A percentile compares a stretch with the other conserved stretches of the same genome.
These are phyloP conservation scores for Suillus bovinus DNA, from an alignment of 768 basidiomycete species.

Conservation along the genomic window DNA sequence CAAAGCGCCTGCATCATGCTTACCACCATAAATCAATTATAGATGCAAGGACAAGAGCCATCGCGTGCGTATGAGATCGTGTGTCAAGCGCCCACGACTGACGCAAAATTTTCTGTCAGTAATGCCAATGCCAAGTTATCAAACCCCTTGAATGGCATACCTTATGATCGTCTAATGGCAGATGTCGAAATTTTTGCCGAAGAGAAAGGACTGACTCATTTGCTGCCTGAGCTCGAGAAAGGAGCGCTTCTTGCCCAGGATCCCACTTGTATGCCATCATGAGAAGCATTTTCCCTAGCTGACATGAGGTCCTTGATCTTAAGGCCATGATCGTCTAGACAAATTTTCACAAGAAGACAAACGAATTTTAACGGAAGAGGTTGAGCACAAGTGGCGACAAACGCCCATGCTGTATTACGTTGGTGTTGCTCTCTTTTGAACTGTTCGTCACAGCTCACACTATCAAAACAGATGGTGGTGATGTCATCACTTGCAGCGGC, in stretches of 20 bases:
- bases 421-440: background rate
- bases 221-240: slow-evolving; percentile 53
- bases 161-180: slow-evolving; percentile 56
- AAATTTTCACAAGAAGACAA: slow-evolving; percentile 48
- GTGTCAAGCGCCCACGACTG: background rate
- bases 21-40: slow-evolving; percentile 17
- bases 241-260: slow-evolving; percentile 78
- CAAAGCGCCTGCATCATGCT: slow-evolving; percentile 3
- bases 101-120: slow-evolving; percentile 17
- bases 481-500: slow-evolving; percentile 75
- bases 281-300: slow-evolving; percentile 36
- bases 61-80: slow-evolving; percentile 18
- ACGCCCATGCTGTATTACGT: slow-evolving; percentile 47
- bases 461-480: slow-evolving; percentile 45
- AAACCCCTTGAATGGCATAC: slow-evolving; percentile 62
- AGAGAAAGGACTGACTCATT: slow-evolving; percentile 40
- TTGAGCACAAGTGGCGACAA: slow-evolving; percentile 49
- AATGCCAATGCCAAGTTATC: slow-evolving; percentile 44
- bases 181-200: slow-evolving; percentile 63
- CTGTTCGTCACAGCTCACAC: slow-evolving; percentile 26
- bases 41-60: slow-evolving; percentile 16
- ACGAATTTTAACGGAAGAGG: slow-evolving; percentile 42
- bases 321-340: slow-evolving; percentile 40
- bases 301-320: slow-evolving; percentile 21
- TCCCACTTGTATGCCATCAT: slow-evolving; percentile 45